A percentile compares a stretch with the other conserved stretches of the same genome.
phyloP scores from a whole-genome alignment of 345 rosid species.

The Aquilaria yunnanensis region DNA sequence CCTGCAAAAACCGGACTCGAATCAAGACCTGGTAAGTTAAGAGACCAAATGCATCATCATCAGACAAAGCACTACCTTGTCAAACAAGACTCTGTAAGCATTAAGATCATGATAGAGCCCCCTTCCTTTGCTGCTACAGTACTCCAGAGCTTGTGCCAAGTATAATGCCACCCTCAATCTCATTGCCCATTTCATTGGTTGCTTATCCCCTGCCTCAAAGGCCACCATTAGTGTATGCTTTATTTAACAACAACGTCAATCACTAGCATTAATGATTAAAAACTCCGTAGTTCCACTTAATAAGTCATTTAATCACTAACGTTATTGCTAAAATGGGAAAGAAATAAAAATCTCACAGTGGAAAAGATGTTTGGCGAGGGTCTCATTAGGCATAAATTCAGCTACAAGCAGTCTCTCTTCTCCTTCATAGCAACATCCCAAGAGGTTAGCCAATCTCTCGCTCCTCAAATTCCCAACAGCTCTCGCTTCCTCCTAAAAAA shows the following conservation, averaged over 20 bases:
- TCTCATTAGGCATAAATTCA: conserved; percentile 92
- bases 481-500: conserved; percentile 78
- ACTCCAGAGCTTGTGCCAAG: conserved; percentile 89
- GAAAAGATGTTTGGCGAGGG: conserved; percentile 92
- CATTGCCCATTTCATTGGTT: conserved; percentile 99
- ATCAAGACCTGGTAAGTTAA: conserved; percentile 6
- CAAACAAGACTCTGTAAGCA: conserved; percentile 91
- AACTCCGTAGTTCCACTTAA: neutral
- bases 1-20: conserved; percentile 35
- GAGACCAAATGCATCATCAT: neutral
- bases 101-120: conserved; percentile 94
- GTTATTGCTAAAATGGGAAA: neutral
- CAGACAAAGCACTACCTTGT: conserved; percentile 40
- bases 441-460: conserved; percentile 75
- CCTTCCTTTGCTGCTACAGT: conserved; percentile 83
- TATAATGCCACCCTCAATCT: conserved; percentile 84
- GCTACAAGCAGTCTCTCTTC: conserved; percentile 88
- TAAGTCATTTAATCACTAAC: neutral
- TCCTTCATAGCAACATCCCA: conserved; percentile 87
- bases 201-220: conserved; percentile 69
- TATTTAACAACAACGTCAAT: neutral
- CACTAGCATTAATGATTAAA: neutral
- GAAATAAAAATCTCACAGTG: conserved; percentile 51
- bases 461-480: conserved; percentile 86
- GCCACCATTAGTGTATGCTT: too few species aligned